Evolutionary conservation across 1,284 basidiomycete genomes (phyloP), one percentile per base, ranked within the genome.

Genomic region (Mycosarcoma mackinlayi): DNA sequence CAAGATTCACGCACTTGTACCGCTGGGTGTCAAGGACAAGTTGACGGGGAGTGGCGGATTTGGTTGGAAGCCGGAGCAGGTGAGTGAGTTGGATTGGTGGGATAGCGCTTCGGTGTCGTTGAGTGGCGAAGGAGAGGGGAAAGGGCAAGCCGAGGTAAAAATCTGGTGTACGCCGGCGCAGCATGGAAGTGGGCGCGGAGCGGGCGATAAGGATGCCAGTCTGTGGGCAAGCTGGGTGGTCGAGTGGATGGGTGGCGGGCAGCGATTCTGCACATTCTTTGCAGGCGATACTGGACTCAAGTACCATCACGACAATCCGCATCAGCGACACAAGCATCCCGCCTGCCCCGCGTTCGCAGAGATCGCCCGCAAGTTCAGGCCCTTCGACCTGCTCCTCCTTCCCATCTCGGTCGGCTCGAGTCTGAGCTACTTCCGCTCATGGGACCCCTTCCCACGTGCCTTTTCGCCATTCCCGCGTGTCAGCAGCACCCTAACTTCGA

Each of bases 41-140:
- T 53, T 81, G 9, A 25, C 58, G 0, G 50, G 64, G 1, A 34
- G 23, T 4, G 63, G 63, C 1, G 63, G 63, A 10, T 58, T 71
- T 5, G 73, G 68, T 4, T 68, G 78, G 50, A 40, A 46, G 18
- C 41, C 62, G 18, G 66, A 75, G 0, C 58, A 67, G 13, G 70
- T 81, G 16, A 58, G 47, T 13, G 77, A 80, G 41, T 28, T 79
- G 16, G 80, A 82, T 59, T 82, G 80, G 80, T 82, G 80, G 80
- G 79, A 80, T 42, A 45, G 64, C 14, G 64, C 68, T 13, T 14
- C 24, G 1, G 40, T 71, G 21, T 52, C 59, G 8, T 21, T 52
- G 1, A 21, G 47, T 6, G 31, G n/a, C 2, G 9, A 39, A 6
- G 44, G 27, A 0, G 21, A 28, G 14, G 60, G 38, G 0, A 39